Evolutionary conservation across 176 grass and related monocot species (phyloP), one percentile per base, ranked within the genome.

Genomic region (Secale cereale): DNA sequence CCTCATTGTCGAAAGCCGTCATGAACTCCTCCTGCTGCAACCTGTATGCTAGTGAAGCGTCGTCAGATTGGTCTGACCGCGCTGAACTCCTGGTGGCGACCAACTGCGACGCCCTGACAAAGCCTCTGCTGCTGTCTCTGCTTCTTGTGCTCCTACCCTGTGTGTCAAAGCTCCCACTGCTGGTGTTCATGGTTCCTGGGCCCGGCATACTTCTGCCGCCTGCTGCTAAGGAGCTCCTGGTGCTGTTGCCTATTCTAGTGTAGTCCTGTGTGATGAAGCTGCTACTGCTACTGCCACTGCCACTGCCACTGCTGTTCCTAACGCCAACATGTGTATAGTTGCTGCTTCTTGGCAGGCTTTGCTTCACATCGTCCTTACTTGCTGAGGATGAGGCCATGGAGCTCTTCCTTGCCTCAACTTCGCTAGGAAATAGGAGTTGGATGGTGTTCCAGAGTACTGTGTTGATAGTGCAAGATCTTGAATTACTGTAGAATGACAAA

Each of bases 371-470:
- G 8, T 59, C 28, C 28, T 74, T 66, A 41, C 23, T 52, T 19
- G 31, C 70, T 79, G 87, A 80, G 43, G 62, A 69, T 73, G 86
- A 74, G 11, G 78, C 46, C 2, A 56, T 65, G 1, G 85, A 89
- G 41, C 36, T 61, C 81, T 82, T 98, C 87, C 93, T 94, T 39
- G 91, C 68, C 29, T 94, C 89, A 31, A 92, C 76, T 82, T 98
- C 97, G 9, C 81, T 76, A 3, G 97, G 97, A 78, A 98, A 98
- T 20, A 98, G 73, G 52, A 94, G 97, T 37, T 98, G 93, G 27
- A 98, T 95, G 20, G 93, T 98, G 88, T 94, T 95, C 93, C 97
- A 98, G 37, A 98, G 88, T 29, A 98, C 93, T 25, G 91, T 94
- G 29, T 98, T 98, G 64, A 98, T 73, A 36, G 91, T 92, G 84